phyloP scores from a whole-genome alignment of 768 basidiomycete genomes.

The Pleurotus cornucopiae region DNA sequence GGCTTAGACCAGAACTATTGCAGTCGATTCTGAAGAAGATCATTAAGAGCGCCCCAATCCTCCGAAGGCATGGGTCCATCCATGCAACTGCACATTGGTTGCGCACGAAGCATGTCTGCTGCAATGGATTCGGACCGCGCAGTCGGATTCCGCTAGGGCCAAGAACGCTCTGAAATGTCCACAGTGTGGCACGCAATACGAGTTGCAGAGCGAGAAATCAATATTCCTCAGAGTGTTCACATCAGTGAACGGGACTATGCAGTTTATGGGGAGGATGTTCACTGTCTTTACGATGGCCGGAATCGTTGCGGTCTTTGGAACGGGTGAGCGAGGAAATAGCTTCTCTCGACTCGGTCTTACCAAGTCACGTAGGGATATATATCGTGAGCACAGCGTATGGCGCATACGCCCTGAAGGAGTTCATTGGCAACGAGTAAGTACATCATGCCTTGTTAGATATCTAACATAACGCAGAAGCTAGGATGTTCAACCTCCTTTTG shows the following conservation, averaged over 20 bases:
- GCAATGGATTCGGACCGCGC: slow-evolving; percentile 74
- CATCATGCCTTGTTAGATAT: neutral
- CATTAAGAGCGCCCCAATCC: slow-evolving; percentile 22
- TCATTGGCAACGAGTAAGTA: slow-evolving; percentile 65
- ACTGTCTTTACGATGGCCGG: slow-evolving; percentile 47
- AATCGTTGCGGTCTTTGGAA: slow-evolving; percentile 50
- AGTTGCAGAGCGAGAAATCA: slow-evolving; percentile 64
- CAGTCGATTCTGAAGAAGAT: neutral
- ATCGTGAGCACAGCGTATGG: slow-evolving; percentile 63
- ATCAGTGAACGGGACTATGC: slow-evolving; percentile 44
- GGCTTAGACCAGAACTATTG: slow-evolving; percentile 18
- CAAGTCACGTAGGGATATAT: slow-evolving; percentile 29
- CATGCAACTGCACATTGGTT: slow-evolving; percentile 75
- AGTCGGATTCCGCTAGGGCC: slow-evolving; percentile 48
- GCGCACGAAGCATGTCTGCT: slow-evolving; percentile 79
- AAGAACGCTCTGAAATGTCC: slow-evolving; percentile 76
- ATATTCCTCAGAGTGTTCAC: slow-evolving; percentile 44
- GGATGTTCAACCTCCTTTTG: slow-evolving; percentile 61
- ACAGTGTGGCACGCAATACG: slow-evolving; percentile 66
- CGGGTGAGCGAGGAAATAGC: slow-evolving; percentile 40
- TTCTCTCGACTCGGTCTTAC: neutral
- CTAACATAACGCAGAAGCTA: slow-evolving; percentile 15
- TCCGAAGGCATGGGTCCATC: slow-evolving; percentile 68
- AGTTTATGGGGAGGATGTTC: slow-evolving; percentile 47
- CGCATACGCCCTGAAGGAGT: slow-evolving; percentile 63